Evolutionary conservation across 2,329 filamentous ascomycete species (phyloP), one percentile per base, ranked within the genome.

Genomic region (Phialemonium atrogriseum): DNA sequence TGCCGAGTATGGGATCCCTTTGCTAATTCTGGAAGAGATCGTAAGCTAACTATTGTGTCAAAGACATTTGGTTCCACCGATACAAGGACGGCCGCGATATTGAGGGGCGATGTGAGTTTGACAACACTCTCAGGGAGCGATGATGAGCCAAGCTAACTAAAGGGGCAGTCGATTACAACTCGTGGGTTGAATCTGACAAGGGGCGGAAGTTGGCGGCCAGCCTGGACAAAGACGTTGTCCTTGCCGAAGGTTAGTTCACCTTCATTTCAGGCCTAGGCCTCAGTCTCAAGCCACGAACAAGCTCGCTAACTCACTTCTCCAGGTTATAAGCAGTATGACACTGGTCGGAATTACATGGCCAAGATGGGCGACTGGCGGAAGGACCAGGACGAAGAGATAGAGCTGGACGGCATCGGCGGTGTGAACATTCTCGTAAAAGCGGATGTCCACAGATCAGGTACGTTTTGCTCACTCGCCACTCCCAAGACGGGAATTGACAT

Each of bases 401-500:
- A 87, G 44, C 80, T 98, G 29, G 91, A 98, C 53, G 91, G 89
- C 39, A 87, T 98, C 57, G 91, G 91, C 43, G 91, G 91, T 48
- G 91, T 98, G 40, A 96, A 89, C 58, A 95, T 98, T 49, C 66
- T 98, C 27, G 91, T 98, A 44, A 98, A 98, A 66, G 91, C 87
- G 5, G 89, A 98, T 56, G 89, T 98, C 9, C 91, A 98, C 60
- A 77, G 91, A 63, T 86, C 89, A 50, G 86, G 86, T 89, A 68
- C 37, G 70, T 57, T 27, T 29, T 16, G 13, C 10, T 9, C 10
- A 15, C 4, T 22, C 9, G 16, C 30, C 13, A 14, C 33, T 27
- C 52, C 60, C 38, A 57, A 41, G 15, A n/a, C n/a, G n/a, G 4
- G 13, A 15, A 13, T 27, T 33, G 19, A 27, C 43, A 28, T 24